Evolutionary conservation across 2,329 filamentous ascomycete species (phyloP).

Genomic region (Colletotrichum sidae): DNA sequence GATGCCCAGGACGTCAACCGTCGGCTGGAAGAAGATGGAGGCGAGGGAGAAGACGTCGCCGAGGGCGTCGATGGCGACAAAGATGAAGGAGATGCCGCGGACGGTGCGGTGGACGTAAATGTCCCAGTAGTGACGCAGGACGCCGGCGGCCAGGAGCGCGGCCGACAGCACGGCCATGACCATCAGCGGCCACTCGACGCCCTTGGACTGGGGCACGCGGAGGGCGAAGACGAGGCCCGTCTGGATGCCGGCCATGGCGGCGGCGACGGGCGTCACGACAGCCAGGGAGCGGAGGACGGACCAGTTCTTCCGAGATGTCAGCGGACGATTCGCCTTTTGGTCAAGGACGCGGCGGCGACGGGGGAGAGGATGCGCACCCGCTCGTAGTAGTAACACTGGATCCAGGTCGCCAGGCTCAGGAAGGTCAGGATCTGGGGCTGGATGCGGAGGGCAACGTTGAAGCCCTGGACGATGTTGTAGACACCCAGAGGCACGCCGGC

Average conservation of each 20-base stretch:
- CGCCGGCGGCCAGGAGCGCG: conserved; percentile 71
- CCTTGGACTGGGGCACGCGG: conserved; percentile 54
- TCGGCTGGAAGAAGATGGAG: conserved; percentile 71
- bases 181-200: conserved; percentile 70
- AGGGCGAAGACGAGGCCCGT: conserved; percentile 69
- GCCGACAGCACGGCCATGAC: conserved; percentile 77
- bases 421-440: conserved; percentile 57
- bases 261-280: conserved; percentile 62
- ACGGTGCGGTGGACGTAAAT: conserved; percentile 75
- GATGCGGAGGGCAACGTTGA: conserved; percentile 55
- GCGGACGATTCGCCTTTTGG: background rate
- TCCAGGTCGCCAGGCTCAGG: conserved; percentile 57
- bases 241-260: conserved; percentile 70
- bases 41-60: conserved; percentile 76
- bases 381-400: conserved; percentile 57
- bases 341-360: background rate
- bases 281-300: conserved; percentile 58
- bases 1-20: conserved; percentile 70
- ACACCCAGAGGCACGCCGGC: conserved; percentile 75
- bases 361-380: conserved; percentile 45
- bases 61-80: conserved; percentile 76
- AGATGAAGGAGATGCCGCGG: conserved; percentile 77
- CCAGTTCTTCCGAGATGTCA: conserved; percentile 58
- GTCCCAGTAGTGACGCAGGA: conserved; percentile 76
- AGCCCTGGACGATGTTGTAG: conserved; percentile 56